Evolutionary conservation across 2,329 filamentous ascomycete species (phyloP), one percentile per base, ranked within the genome.

Genomic region (Colletotrichum lentis): DNA sequence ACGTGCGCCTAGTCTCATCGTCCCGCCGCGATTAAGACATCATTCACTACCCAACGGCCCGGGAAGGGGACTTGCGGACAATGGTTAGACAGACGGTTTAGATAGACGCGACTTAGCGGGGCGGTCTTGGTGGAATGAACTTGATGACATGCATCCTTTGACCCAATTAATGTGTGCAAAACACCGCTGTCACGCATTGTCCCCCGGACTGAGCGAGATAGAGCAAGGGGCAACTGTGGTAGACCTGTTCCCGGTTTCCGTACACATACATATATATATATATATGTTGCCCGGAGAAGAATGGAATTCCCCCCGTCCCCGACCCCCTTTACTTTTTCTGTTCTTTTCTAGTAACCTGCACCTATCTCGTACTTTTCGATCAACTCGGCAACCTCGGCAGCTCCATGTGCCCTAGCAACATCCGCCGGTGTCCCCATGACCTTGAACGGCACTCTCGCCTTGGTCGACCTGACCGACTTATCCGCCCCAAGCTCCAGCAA

Each of bases 401-500:
- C 27, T 44, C 64, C 64, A 11, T 67, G 64, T 10, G 50, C 60
- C 5, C 60, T 41, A 8, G 64, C 64, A 46, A 67, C 31, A 14
- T 67, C 53, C 18, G 64, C 64, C n/a, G 64, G 61, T 6, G 64
- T 67, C 8, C 61, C 64, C 53, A 1, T 20, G 8, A 8, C 53
- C 24, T 64, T 67, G 52, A 65, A 67, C 18, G 61, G 46, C 18
- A 18, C 27, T 24, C 64, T 44, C 2, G 20, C 24, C 20, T 31
- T 44, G 5, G 62, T 67, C 39, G 64, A n/a, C 35, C 2, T 52
- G 53, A 59, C 24, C 18, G 8, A 41, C 53, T 55, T 54, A n/a
- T 69, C 57, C 16, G 63, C 52, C 0, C 70, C 66, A 18, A 71
- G 56, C 50, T 71, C 61, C 16, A 69, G 62, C 37, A 71, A 43